Percentiles rank a stretch among this genome's conserved stretches.
Evolutionary conservation across 805 yeast species (phyloP).

Genomic region (Lipomyces japonicus): DNA sequence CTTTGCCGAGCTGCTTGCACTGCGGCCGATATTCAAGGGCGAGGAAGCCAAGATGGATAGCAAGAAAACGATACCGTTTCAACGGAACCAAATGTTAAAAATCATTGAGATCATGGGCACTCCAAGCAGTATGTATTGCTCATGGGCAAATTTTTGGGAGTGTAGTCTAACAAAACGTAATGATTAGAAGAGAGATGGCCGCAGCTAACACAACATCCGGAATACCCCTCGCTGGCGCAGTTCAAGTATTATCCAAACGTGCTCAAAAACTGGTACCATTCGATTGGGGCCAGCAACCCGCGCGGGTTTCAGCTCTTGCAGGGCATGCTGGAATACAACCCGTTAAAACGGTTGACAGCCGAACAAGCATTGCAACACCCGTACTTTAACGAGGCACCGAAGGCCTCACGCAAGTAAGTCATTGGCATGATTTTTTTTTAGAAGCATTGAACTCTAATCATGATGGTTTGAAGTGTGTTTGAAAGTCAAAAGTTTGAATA

Average conservation of each 20-base stretch:
- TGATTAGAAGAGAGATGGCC: slow-evolving; percentile 64
- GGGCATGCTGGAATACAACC: slow-evolving; percentile 75
- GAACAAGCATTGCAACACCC: slow-evolving; percentile 68
- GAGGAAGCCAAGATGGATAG: slow-evolving; percentile 96
- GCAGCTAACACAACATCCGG: slow-evolving; percentile 74
- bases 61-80: slow-evolving; percentile 90
- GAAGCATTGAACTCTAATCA: not conserved
- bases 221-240: slow-evolving; percentile 57
- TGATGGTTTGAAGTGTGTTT: slow-evolving; percentile 50
- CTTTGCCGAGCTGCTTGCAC: slow-evolving; percentile 81
- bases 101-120: slow-evolving; percentile 92
- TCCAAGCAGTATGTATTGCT: slow-evolving; percentile 48
- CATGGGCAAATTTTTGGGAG: not conserved
- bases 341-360: slow-evolving; percentile 74
- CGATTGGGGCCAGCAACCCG: slow-evolving; percentile 69
- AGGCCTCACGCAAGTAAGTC: slow-evolving; percentile 53
- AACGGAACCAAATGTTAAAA: slow-evolving; percentile 84
- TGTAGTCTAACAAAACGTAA: not conserved
- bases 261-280: slow-evolving; percentile 78
- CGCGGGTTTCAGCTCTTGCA: slow-evolving; percentile 60
- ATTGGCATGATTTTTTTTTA: not conserved
- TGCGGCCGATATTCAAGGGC: slow-evolving; percentile 93
- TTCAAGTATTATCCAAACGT: slow-evolving; percentile 63
- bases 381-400: slow-evolving; percentile 70
- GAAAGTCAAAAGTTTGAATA: slow-evolving; percentile 69